These are phyloP conservation scores for Clarireedia monteithiana DNA, from an alignment of 2,329 filamentous ascomycete species.

Conservation along the genomic window DNA sequence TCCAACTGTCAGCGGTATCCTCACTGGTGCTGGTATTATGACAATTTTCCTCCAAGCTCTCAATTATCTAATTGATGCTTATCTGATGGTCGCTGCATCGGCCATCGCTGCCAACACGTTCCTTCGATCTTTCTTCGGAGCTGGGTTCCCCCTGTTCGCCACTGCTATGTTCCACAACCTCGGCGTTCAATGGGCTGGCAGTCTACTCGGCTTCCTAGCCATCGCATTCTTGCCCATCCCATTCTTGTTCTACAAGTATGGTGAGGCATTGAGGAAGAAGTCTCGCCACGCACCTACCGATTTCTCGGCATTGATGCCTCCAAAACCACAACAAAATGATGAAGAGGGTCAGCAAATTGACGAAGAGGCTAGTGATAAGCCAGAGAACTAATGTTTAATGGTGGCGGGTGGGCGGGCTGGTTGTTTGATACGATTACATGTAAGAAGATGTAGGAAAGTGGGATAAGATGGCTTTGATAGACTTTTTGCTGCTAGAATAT, in stretches of 20 bases:
- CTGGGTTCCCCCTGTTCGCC: constrained; percentile 27
- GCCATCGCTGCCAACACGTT: constrained; percentile 20
- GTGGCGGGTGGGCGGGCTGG: background rate
- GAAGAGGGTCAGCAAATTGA: background rate
- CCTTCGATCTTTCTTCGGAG: constrained; percentile 15
- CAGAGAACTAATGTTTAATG: background rate
- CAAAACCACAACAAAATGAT: background rate
- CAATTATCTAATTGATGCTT: constrained; percentile 18
- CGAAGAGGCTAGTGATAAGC: background rate
- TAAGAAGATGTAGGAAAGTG: too few relatives aligned
- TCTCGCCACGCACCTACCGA: constrained; percentile 14
- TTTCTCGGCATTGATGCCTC: background rate
- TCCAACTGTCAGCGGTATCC: constrained; percentile 33
- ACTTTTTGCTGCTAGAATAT: too few relatives aligned
- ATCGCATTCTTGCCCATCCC: constrained; percentile 35
- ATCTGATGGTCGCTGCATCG: constrained; percentile 16
- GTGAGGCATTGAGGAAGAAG: constrained; percentile 42
- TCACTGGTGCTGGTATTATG: constrained; percentile 52
- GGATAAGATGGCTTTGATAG: too few relatives aligned
- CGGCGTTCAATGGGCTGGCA: constrained; percentile 34
- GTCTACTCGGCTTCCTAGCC: constrained; percentile 34
- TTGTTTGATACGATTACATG: too few relatives aligned
- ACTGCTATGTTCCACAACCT: constrained; percentile 32
- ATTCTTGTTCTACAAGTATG: constrained; percentile 44
- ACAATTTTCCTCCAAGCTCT: constrained; percentile 43